Evolutionary conservation across 495 filamentous ascomycete genomes (phyloP).

Genomic region (Xylaria intraflava): DNA sequence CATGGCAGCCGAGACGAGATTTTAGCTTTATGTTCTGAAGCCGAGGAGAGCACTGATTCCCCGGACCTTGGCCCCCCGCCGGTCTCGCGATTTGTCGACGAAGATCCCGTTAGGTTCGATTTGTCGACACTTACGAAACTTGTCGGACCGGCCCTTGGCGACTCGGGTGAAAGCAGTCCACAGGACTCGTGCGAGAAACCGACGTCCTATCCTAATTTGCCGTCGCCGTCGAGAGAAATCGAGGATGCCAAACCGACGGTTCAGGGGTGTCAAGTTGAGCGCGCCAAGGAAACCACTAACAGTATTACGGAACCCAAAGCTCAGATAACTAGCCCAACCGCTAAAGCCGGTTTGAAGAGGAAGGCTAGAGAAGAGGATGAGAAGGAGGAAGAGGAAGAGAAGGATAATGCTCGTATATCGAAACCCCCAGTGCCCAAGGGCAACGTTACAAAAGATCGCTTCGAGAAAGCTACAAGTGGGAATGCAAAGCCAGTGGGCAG

Average conservation of each 20-base stretch:
- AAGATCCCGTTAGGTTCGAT: conserved; percentile 54
- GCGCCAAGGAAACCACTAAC: conserved; percentile 25
- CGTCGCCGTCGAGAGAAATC: conserved; percentile 10
- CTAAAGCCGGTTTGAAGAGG: conserved; percentile 24
- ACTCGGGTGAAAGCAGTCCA: conserved; percentile 15
- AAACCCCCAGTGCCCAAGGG: conserved; percentile 4
- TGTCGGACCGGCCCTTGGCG: conserved; percentile 9
- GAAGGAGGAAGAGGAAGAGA: conserved; percentile 34
- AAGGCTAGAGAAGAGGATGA: conserved; percentile 25
- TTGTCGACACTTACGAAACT: conserved; percentile 20
- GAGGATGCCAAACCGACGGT: conserved; percentile 10
- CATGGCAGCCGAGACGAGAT: conserved; percentile 37
- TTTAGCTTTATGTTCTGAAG: conserved; percentile 43
- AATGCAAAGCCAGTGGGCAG: conserved; percentile 15
- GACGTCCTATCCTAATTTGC: conserved; percentile 13
- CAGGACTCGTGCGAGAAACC: conserved; percentile 13
- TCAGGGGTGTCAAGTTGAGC: background rate
- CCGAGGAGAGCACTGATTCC: conserved; percentile 47
- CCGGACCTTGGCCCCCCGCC: conserved; percentile 62
- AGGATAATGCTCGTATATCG: conserved; percentile 20
- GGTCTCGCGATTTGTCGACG: conserved; percentile 57
- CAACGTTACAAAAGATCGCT: conserved; percentile 9
- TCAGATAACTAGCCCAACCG: conserved; percentile 7
- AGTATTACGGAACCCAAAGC: conserved; percentile 11
- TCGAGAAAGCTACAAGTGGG: conserved; percentile 11